These are phyloP conservation scores for Coniochaeta pulveracea DNA, from an alignment of 2,329 filamentous ascomycete species.

Conservation along the genomic window DNA sequence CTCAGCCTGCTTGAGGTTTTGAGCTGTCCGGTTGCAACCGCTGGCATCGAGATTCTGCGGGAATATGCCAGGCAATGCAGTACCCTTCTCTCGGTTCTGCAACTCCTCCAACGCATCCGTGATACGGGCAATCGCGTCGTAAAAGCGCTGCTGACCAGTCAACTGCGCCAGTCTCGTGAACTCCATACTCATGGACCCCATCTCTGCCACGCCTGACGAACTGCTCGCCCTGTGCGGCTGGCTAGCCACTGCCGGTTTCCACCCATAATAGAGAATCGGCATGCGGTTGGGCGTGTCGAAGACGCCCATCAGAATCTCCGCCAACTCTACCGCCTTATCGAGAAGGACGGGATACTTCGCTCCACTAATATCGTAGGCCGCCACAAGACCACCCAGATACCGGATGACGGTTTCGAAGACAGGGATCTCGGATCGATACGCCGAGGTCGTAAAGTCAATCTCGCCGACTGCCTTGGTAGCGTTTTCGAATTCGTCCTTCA, in stretches of 20 bases:
- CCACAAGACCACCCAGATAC: constrained; percentile 76
- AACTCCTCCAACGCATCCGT: constrained; percentile 67
- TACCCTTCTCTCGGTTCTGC: constrained; percentile 58
- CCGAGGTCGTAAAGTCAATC: constrained; percentile 75
- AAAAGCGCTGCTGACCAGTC: constrained; percentile 72
- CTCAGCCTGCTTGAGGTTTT: constrained; percentile 15
- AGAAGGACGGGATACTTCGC: constrained; percentile 56
- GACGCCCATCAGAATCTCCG: constrained; percentile 67
- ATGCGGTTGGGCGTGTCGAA: constrained; percentile 94
- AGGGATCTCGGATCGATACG: constrained; percentile 56
- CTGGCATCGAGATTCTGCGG: constrained; percentile 67
- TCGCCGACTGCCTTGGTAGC: constrained; percentile 56
- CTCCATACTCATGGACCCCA: constrained; percentile 74
- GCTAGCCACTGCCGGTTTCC: constrained; percentile 54
- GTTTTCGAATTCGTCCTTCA: constrained; percentile 69
- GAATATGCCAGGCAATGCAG: constrained; percentile 68
- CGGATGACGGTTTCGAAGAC: constrained; percentile 88
- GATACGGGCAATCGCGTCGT: constrained; percentile 79
- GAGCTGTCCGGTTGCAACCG: constrained; percentile 56
- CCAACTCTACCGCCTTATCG: constrained; percentile 69
- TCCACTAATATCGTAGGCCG: constrained; percentile 77
- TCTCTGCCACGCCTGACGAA: constrained; percentile 51
- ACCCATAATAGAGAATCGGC: constrained; percentile 72
- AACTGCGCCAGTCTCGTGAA: constrained; percentile 84
- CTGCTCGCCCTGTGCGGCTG: constrained; percentile 51